phyloP scores from a whole-genome alignment of 2,329 filamentous ascomycete genomes.

The Chaetomiaceae sp. region DNA sequence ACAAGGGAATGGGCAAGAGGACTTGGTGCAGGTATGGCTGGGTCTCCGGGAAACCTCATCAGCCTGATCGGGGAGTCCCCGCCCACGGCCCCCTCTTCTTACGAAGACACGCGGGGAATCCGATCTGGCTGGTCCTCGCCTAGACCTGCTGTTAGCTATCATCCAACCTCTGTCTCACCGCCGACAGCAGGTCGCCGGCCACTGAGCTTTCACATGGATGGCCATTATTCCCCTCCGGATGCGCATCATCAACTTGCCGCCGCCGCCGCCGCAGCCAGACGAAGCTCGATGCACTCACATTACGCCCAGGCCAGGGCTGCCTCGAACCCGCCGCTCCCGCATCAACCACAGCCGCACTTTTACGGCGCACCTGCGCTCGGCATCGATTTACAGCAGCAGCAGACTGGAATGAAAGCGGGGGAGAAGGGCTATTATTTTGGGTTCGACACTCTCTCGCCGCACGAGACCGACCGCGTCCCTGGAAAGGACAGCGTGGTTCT shows the following conservation, averaged over 20 bases:
- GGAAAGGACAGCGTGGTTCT: constrained; percentile 63
- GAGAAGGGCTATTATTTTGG: constrained; percentile 73
- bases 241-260: constrained; percentile 37
- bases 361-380: constrained; percentile 72
- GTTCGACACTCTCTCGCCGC: constrained; percentile 66
- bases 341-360: constrained; percentile 72
- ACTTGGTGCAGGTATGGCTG: constrained; percentile 40
- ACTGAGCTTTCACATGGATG: constrained; percentile 53
- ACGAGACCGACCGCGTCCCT: constrained; percentile 33
- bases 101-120: constrained; percentile 44
- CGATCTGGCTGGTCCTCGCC: constrained; percentile 46
- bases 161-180: constrained; percentile 41
- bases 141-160: constrained; percentile 42
- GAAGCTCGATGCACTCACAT: constrained; percentile 50
- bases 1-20: constrained; percentile 44
- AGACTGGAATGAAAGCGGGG: constrained; percentile 56
- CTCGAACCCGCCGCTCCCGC: constrained; percentile 62
- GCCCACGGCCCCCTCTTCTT: constrained; percentile 50
- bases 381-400: constrained; percentile 45
- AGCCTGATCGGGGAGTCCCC: constrained; percentile 50
- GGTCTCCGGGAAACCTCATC: constrained; percentile 52
- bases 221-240: constrained; percentile 40
- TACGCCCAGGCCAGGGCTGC: constrained; percentile 43
- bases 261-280: constrained; percentile 37
- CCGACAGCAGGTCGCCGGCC: constrained; percentile 39